These are phyloP conservation scores for Golubevia pallescens DNA, from an alignment of 1,284 basidiomycete genomes.

Conservation along the genomic window DNA sequence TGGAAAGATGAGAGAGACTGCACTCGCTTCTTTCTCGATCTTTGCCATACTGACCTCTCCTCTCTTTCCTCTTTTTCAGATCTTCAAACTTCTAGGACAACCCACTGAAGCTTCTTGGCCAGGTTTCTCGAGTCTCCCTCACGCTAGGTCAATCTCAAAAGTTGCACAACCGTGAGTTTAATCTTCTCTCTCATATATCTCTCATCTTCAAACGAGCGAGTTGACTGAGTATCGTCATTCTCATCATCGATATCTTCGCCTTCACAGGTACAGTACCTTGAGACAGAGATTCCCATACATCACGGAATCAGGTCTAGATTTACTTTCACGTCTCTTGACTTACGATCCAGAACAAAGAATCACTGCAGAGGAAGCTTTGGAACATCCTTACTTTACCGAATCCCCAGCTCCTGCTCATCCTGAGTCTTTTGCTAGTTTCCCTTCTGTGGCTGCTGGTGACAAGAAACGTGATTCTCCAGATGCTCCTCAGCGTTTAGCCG, in stretches of 20 bases:
- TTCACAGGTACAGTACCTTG: slow-evolving; percentile 67
- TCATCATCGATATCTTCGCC: no score
- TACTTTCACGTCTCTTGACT: slow-evolving; percentile 80
- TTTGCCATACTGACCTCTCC: not conserved
- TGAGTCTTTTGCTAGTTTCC: slow-evolving; percentile 95
- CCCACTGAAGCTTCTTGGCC: slow-evolving; percentile 88
- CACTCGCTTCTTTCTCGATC: not conserved
- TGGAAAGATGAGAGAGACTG: slow-evolving; percentile 70
- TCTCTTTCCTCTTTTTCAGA: slow-evolving; percentile 50
- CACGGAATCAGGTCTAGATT: slow-evolving; percentile 81
- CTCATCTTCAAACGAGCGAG: no score
- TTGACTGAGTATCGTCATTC: no score
- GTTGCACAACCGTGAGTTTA: slow-evolving; percentile 41
- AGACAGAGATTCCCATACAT: slow-evolving; percentile 75
- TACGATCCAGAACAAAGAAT: slow-evolving; percentile 88
- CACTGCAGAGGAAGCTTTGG: slow-evolving; percentile 82
- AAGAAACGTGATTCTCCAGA: slow-evolving; percentile 66
- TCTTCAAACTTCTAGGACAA: slow-evolving; percentile 88
- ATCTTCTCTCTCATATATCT: not conserved
- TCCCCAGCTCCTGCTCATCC: slow-evolving; percentile 94
- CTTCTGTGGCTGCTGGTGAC: slow-evolving; percentile 94
- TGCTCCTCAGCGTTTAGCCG: not conserved
- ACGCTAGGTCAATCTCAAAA: slow-evolving; percentile 76
- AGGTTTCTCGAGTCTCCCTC: slow-evolving; percentile 77
- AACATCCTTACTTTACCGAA: slow-evolving; percentile 92